Percentiles rank a stretch among this genome's conserved stretches.
phyloP scores from a whole-genome alignment of 2,329 filamentous ascomycete species.

The Camptophora hylomeconis region DNA sequence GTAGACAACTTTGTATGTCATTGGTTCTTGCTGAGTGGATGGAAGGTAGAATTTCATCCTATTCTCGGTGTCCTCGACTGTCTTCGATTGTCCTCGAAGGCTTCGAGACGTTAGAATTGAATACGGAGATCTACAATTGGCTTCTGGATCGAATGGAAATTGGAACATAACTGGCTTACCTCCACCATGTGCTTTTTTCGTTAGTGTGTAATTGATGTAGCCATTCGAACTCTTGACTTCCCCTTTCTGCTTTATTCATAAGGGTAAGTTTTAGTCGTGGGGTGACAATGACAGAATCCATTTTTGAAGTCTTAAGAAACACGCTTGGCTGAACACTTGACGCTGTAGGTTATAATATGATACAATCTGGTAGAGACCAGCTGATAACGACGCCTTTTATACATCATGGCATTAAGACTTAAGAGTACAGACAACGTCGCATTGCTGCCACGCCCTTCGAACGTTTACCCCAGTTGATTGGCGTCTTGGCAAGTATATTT shows the following conservation, averaged over 20 bases:
- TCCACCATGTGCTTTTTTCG: constrained; percentile 21
- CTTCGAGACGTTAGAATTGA: constrained; percentile 13
- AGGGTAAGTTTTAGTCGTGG: constrained; percentile 22
- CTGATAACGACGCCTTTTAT: too few species aligned
- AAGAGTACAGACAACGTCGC: too few species aligned
- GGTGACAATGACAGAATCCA: constrained; percentile 19
- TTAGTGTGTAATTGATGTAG: constrained; percentile 22
- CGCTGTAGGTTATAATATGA: too few species aligned
- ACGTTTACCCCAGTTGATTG: too few species aligned
- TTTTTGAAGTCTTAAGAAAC: too few species aligned
- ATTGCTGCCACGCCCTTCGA: too few species aligned
- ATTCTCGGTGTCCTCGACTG: constrained; percentile 20
- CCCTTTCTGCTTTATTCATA: constrained; percentile 18
- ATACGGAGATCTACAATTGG: too few species aligned
- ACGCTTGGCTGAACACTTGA: too few species aligned
- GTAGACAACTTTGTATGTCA: constrained; percentile 18
- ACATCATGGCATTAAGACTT: too few species aligned
- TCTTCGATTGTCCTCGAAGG: constrained; percentile 17
- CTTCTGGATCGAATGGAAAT: neutral
- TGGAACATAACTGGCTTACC: constrained; percentile 15
- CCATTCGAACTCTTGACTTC: constrained; percentile 23
- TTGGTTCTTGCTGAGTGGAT: constrained; percentile 8
- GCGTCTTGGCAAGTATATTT: too few species aligned
- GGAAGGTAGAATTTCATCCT: constrained; percentile 13
- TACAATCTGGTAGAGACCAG: too few species aligned